Percentiles rank a stretch among this genome's conserved stretches.
These are phyloP conservation scores for Gnomoniopsis smithogilvyi DNA, from an alignment of 2,329 filamentous ascomycete species.

Conservation along the genomic window DNA sequence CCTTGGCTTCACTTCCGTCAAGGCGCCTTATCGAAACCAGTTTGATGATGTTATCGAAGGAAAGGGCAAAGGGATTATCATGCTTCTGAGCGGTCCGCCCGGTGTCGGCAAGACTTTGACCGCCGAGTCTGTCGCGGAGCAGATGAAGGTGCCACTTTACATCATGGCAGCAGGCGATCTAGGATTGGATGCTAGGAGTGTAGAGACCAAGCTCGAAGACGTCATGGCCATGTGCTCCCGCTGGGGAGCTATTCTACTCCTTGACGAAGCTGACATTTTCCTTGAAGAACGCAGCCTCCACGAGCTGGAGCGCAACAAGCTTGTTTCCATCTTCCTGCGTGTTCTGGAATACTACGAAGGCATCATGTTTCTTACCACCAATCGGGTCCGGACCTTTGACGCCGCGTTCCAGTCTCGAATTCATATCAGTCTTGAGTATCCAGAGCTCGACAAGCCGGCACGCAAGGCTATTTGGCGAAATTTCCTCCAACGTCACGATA, in stretches of 20 bases:
- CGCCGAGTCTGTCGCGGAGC: constrained; percentile 32
- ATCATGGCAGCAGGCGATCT: constrained; percentile 37
- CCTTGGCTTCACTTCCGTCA: constrained; percentile 1
- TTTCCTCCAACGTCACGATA: constrained; percentile 20
- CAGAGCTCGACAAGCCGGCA: constrained; percentile 24
- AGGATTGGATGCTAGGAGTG: constrained; percentile 29
- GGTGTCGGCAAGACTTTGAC: constrained; percentile 9
- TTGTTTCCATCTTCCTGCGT: constrained; percentile 32
- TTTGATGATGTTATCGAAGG: constrained; percentile 20
- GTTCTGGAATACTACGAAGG: constrained; percentile 35
- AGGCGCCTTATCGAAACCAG: neutral
- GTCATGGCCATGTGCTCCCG: constrained; percentile 33
- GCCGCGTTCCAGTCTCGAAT: constrained; percentile 34
- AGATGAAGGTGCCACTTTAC: constrained; percentile 35
- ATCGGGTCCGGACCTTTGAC: constrained; percentile 32
- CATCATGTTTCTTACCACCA: constrained; percentile 35
- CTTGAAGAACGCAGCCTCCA: constrained; percentile 31
- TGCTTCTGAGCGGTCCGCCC: constrained; percentile 4
- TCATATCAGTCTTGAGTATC: constrained; percentile 30
- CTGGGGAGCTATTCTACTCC: constrained; percentile 41
- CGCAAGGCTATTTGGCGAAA: constrained; percentile 34
- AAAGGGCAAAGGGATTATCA: constrained; percentile 18
- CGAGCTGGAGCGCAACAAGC: constrained; percentile 35
- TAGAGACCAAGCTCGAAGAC: constrained; percentile 30
- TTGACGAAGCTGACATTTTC: constrained; percentile 43